Percentiles rank a stretch among this genome's conserved stretches.
These are phyloP conservation scores for Verbascum thapsus DNA, from an alignment of 257 asterid genomes.

Conservation along the genomic window DNA sequence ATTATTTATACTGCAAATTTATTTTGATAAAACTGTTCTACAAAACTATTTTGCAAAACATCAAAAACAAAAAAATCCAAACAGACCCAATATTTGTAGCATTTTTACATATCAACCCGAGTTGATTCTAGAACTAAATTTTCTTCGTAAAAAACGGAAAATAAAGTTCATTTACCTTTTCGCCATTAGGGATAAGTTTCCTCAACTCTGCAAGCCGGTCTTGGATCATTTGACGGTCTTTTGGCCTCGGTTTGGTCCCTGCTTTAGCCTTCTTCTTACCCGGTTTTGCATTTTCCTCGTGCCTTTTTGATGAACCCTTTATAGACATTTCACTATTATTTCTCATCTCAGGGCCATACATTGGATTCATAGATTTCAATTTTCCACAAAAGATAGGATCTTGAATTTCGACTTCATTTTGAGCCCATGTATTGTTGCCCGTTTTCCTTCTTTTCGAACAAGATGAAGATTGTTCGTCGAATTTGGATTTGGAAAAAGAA, in stretches of 20 bases:
- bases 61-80: too few species aligned
- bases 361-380: slow-evolving; percentile 36
- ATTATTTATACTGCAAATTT: too few species aligned
- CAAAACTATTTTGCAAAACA: too few species aligned
- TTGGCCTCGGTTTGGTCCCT: slow-evolving; percentile 81
- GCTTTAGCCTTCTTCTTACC: slow-evolving; percentile 74
- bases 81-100: background rate
- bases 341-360: background rate
- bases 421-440: slow-evolving; percentile 41
- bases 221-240: slow-evolving; percentile 83
- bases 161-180: slow-evolving; percentile 53
- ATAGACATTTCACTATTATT: too few species aligned
- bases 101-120: background rate
- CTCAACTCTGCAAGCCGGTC: slow-evolving; percentile 81
- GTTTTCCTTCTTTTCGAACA: slow-evolving; percentile 63
- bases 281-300: slow-evolving; percentile 37
- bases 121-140: background rate
- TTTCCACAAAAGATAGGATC: slow-evolving; percentile 17
- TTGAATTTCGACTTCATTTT: slow-evolving; percentile 31
- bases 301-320: slow-evolving; percentile 38
- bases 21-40: too few species aligned
- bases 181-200: slow-evolving; percentile 78
- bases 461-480: slow-evolving; percentile 45
- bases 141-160: background rate
- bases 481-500: slow-evolving; percentile 39